Percentiles rank a stretch among this genome's conserved stretches.
Conservation (phyloP, 306 rosid species). For the Echinosophora koreensis region DNA sequence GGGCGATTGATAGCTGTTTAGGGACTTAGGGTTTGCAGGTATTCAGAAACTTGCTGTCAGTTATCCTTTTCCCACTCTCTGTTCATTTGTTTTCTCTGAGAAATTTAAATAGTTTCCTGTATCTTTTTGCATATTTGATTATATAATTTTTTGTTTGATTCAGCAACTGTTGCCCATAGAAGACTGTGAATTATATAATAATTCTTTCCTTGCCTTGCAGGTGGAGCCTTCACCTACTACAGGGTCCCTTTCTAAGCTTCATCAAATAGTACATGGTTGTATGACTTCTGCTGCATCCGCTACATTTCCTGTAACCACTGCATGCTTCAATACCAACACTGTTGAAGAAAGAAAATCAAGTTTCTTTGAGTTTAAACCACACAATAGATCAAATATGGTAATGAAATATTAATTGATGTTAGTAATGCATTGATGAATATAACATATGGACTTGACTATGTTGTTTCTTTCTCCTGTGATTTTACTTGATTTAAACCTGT, state of each 20-base stretch:
- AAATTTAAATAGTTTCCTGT: not conserved
- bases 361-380: constrained; percentile 83
- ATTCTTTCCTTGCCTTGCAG: constrained; percentile 60
- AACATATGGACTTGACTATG: not conserved
- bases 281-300: constrained; percentile 53
- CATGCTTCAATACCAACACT: constrained; percentile 56
- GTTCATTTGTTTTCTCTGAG: constrained; percentile 21
- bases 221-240: constrained; percentile 98
- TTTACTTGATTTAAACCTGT: constrained; percentile 26
- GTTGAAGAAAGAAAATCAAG: constrained; percentile 64
- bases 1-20: constrained; percentile 42
- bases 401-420: constrained; percentile 45
- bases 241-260: constrained; percentile 77
- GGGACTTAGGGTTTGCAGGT: constrained; percentile 35
- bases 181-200: constrained; percentile 35
- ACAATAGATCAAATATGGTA: constrained; percentile 69
- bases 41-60: constrained; percentile 19
- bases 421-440: constrained; percentile 12
- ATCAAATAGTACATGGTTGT: constrained; percentile 62
- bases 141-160: constrained; percentile 6
- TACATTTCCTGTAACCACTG: constrained; percentile 61
- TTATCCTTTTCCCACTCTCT: not conserved
- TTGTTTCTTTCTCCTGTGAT: constrained; percentile 21
- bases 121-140: constrained; percentile 15
- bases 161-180: constrained; percentile 36